Evolutionary conservation across 257 asterid species (phyloP), one percentile per base, ranked within the genome.

Genomic region (Solanum chiquidenum): DNA sequence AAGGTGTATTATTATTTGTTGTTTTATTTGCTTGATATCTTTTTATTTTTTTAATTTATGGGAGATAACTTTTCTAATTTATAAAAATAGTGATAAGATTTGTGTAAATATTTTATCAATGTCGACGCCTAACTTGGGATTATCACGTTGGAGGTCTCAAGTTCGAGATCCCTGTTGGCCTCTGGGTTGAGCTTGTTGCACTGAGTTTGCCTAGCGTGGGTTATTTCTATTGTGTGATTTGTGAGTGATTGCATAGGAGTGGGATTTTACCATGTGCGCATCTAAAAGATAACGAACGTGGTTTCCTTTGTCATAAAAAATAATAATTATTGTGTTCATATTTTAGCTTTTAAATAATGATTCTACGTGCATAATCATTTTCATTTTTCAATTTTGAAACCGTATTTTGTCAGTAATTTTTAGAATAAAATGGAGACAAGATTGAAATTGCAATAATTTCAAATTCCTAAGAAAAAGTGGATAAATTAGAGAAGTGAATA

Each of bases 191-290:
- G 1, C 21, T 49, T 0, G 60, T 49, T 49, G 3, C 9, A 49
- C 0, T 0, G 8, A 49, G 0, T 49, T 49, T 49, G 21, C 0
- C 1, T 49, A 14, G 3, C 14, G 5, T 49, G 8, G 3, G 1
- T 49, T 14, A 46, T 6, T 2, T 14, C 21, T 49, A 1, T 14
- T 5, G 3, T 49, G 23, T 52, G 21, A 0, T 52, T 52, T 6
- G 1, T 52, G 8, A 52, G 8, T 16, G 16, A 16, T 52, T 14
- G 16, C 0, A 2, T 16, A 0, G 3, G 21, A 52, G 1, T 1
- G 8, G 7, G 0, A 0, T 52, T 52, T 52, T 52, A 52, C 0
- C 4, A 5, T 2, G 1, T 52, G 9, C 1, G 8, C 8, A 2
- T 49, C 0, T 0, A 49, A 49, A 13, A 13, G 3, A 14, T 16